phyloP scores from a whole-genome alignment of 1,284 basidiomycete genomes.

The Leccinum laetum region DNA sequence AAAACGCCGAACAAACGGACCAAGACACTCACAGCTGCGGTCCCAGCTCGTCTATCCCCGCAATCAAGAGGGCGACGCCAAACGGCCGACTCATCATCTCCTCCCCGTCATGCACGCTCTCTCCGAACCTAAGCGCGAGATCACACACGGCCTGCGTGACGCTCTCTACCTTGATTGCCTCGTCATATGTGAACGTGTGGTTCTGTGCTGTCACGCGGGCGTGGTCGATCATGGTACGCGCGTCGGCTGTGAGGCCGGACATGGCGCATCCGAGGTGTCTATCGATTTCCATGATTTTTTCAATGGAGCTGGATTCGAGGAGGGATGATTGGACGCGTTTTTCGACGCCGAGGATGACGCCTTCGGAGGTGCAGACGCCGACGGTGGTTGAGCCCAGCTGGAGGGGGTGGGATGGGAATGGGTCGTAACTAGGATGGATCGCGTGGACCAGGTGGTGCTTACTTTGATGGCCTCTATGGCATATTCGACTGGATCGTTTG shows the following conservation, averaged over 20 bases:
- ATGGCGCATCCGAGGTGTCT: constrained; percentile 96
- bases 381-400: constrained; percentile 98
- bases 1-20: too few species aligned
- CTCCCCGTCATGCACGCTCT: constrained; percentile 98
- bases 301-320: constrained; percentile 94
- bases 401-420: neutral
- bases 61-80: constrained; percentile 97
- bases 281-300: constrained; percentile 99
- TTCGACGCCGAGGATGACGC: constrained; percentile 95
- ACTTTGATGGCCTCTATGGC: constrained; percentile 99
- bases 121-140: constrained; percentile 95
- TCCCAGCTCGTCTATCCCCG: constrained; percentile 94
- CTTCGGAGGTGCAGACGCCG: constrained; percentile 85
- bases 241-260: constrained; percentile 98
- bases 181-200: constrained; percentile 97
- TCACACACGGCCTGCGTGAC: constrained; percentile 98
- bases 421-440: neutral
- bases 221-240: constrained; percentile 99
- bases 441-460: constrained; percentile 11
- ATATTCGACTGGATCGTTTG: constrained; percentile 80
- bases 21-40: constrained; percentile 79
- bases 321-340: constrained; percentile 98
- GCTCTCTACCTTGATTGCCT: constrained; percentile 95
- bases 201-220: constrained; percentile 97
- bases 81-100: constrained; percentile 99